Conservation (phyloP, 2,329 filamentous ascomycete species). For the Colletotrichum siamense region DNA sequence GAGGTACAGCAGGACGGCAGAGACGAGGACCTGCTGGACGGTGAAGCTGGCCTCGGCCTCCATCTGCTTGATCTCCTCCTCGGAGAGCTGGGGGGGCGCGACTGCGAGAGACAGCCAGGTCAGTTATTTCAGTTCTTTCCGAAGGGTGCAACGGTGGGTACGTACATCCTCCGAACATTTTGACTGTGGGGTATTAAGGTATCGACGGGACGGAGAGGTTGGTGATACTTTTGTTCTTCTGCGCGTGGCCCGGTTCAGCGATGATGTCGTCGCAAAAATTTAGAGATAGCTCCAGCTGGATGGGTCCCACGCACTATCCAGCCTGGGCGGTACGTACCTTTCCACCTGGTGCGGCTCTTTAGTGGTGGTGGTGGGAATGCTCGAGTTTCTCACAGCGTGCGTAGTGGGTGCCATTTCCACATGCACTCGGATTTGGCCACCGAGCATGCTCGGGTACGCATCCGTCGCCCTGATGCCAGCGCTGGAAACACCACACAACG, state of each 20-base stretch:
- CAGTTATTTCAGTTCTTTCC: not conserved
- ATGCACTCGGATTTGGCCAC: not conserved
- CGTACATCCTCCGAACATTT: slow-evolving; percentile 70
- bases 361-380: not conserved
- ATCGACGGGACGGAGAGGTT: not conserved
- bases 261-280: slow-evolving; percentile 24
- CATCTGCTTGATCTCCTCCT: slow-evolving; percentile 72
- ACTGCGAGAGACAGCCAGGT: slow-evolving; percentile 44
- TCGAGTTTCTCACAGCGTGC: not conserved
- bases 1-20: slow-evolving; percentile 74
- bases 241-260: not conserved
- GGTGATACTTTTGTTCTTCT: not conserved
- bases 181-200: slow-evolving; percentile 27
- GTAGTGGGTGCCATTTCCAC: not conserved
- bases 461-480: not conserved
- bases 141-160: slow-evolving; percentile 6
- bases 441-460: slow-evolving; percentile 2
- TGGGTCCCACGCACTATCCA: not conserved
- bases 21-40: slow-evolving; percentile 70
- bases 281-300: slow-evolving; percentile 14
- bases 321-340: not conserved
- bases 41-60: slow-evolving; percentile 72
- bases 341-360: not conserved
- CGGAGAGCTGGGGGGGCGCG: slow-evolving; percentile 71
- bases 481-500: not conserved